Conservation (phyloP, 805 yeast species). For the Wickerhamiella sergipiensis region DNA sequence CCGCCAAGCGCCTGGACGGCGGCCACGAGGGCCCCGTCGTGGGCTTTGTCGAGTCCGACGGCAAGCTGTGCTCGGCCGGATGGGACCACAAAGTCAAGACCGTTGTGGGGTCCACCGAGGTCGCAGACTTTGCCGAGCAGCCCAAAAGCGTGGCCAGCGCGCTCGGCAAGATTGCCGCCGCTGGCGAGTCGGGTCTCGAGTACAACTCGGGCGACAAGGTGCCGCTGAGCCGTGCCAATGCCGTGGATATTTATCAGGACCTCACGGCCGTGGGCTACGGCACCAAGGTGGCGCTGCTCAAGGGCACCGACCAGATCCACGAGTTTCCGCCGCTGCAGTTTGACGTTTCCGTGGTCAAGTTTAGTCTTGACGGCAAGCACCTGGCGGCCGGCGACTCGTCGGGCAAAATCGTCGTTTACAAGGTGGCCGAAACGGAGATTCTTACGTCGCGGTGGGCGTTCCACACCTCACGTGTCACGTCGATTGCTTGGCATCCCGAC, state of each 20-base stretch:
- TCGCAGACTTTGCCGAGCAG: conserved; percentile 31
- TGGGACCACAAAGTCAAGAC: conserved; percentile 76
- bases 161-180: conserved; percentile 18
- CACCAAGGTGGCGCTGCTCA: conserved; percentile 29
- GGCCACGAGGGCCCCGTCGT: conserved; percentile 58
- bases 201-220: conserved; percentile 21
- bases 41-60: conserved; percentile 30
- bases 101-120: conserved; percentile 24
- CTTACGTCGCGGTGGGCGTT: conserved; percentile 86
- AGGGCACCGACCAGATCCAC: conserved; percentile 23
- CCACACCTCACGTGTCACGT: conserved; percentile 72
- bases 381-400: conserved; percentile 77
- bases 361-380: conserved; percentile 55
- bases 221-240: conserved; percentile 28
- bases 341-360: conserved; percentile 45
- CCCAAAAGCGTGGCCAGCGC: conserved; percentile 30
- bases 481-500: conserved; percentile 67
- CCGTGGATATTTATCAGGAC: conserved; percentile 32
- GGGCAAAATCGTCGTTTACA: conserved; percentile 75
- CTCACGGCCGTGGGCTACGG: conserved; percentile 34
- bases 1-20: conserved; percentile 24
- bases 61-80: conserved; percentile 41
- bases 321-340: conserved; percentile 39
- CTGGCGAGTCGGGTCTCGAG: conserved; percentile 17
- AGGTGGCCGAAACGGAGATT: conserved; percentile 37